Conservation (phyloP, 805 yeast species). For the fission yeast (Schizosaccharomyces pombe) region DNA sequence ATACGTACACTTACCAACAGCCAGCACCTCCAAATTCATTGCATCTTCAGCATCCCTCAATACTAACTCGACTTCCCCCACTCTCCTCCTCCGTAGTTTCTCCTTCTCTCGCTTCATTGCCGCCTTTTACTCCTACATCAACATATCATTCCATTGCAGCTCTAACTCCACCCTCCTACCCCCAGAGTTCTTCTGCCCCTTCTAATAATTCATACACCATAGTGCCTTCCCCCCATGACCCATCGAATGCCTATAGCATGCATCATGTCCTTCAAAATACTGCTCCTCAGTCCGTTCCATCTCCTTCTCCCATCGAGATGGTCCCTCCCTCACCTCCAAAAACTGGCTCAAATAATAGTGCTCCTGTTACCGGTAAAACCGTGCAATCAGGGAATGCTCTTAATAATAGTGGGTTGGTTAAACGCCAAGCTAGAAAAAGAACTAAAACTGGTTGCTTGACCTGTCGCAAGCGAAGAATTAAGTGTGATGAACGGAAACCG, state of each 20-base stretch:
- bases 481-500: conserved; percentile 43
- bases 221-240: too few species aligned
- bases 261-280: too few species aligned
- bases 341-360: not conserved
- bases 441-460: conserved; percentile 28
- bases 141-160: not conserved
- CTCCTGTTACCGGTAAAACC: not conserved
- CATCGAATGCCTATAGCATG: too few species aligned
- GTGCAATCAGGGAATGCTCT: not conserved
- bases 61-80: not conserved
- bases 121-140: not conserved
- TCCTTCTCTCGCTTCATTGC: not conserved
- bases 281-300: not conserved
- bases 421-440: conserved; percentile 7
- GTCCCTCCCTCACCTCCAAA: not conserved
- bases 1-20: not conserved
- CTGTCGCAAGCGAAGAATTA: conserved; percentile 42
- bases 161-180: not conserved
- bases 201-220: too few species aligned
- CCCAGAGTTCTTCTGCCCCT: too few species aligned
- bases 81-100: not conserved
- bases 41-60: not conserved
- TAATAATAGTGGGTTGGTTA: not conserved
- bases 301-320: not conserved
- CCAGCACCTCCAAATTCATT: not conserved